Conservation (phyloP, 1,284 basidiomycete species). For the Rhizoctonia solani region DNA sequence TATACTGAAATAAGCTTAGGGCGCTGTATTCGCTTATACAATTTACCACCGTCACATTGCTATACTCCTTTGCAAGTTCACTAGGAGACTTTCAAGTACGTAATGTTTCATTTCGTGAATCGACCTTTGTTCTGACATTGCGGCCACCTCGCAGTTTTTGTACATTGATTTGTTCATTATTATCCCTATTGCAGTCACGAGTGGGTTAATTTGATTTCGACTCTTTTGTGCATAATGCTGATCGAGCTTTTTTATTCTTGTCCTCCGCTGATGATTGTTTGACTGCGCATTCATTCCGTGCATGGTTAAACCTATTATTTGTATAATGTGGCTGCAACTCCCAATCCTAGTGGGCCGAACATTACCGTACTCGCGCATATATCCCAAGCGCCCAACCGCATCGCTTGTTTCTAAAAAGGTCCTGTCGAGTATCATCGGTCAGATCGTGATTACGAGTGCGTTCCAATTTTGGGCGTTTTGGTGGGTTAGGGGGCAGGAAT, state of each 20-base stretch:
- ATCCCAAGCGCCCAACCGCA: constrained; percentile 91
- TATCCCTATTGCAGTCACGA: constrained; percentile 93
- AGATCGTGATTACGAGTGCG: constrained; percentile 84
- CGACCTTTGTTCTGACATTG: constrained; percentile 29
- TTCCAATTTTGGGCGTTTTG: constrained; percentile 88
- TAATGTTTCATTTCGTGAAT: constrained; percentile 35
- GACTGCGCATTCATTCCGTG: no score
- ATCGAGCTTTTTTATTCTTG: background rate
- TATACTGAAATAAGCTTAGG: constrained; percentile 51
- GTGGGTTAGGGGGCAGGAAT: constrained; percentile 84
- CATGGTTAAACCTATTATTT: no score
- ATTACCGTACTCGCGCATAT: constrained; percentile 82
- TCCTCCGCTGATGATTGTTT: background rate
- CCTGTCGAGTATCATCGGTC: constrained; percentile 89
- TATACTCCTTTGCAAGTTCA: constrained; percentile 96
- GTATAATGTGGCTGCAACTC: no score
- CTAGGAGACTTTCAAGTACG: constrained; percentile 93
- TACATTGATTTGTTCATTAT: constrained; percentile 99
- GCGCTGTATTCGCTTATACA: constrained; percentile 90
- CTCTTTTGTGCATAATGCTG: no score
- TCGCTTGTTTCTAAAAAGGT: constrained; percentile 97
- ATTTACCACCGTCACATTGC: constrained; percentile 79
- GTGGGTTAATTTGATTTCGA: no score
- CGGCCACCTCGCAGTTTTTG: constrained; percentile 69
- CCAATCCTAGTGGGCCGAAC: constrained; percentile 98